Conservation (phyloP, 2,329 filamentous ascomycete species). For the Aschersonia sp. region DNA sequence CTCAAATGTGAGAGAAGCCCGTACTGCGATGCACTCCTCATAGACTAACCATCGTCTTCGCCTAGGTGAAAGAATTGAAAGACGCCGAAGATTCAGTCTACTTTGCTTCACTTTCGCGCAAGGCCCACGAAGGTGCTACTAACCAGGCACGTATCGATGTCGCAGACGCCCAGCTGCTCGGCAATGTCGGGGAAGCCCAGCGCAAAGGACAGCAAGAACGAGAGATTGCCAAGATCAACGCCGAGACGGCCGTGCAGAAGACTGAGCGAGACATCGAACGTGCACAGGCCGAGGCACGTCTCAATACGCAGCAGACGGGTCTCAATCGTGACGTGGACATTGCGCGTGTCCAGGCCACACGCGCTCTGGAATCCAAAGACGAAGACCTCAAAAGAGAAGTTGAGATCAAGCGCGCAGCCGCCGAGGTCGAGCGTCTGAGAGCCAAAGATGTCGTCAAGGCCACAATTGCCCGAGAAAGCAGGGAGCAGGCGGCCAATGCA, state of each 20-base stretch:
- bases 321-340: constrained; percentile 64
- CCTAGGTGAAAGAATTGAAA: constrained; percentile 59
- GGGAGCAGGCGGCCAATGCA: constrained; percentile 54
- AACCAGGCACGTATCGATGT: constrained; percentile 63
- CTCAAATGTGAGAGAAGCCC: constrained; percentile 30
- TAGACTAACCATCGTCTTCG: neutral
- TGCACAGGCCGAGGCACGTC: constrained; percentile 60
- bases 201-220: constrained; percentile 70
- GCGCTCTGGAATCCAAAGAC: constrained; percentile 60
- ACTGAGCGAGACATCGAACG: constrained; percentile 75
- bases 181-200: constrained; percentile 63
- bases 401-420: constrained; percentile 60
- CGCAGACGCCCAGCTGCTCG: constrained; percentile 46
- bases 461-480: constrained; percentile 50
- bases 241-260: constrained; percentile 71
- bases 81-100: constrained; percentile 73
- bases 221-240: constrained; percentile 77
- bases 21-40: no score
- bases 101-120: constrained; percentile 67
- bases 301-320: constrained; percentile 57
- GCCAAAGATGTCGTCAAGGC: constrained; percentile 69
- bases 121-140: constrained; percentile 72
- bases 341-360: constrained; percentile 57
- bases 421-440: constrained; percentile 66
- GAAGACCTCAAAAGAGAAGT: constrained; percentile 69